phyloP scores from a whole-genome alignment of 148 eudicot species.

The Cornus florida region DNA sequence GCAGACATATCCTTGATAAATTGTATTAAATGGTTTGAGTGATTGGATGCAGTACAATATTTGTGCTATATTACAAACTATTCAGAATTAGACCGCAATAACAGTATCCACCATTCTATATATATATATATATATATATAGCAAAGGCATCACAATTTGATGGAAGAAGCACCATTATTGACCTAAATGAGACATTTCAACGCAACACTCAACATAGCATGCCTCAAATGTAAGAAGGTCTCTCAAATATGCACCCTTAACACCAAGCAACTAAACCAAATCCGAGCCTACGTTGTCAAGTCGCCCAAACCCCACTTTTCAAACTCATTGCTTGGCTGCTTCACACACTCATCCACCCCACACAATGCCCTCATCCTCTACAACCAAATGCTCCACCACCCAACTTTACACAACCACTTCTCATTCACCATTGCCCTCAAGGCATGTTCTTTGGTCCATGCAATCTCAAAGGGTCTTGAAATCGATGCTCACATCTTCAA shows the following conservation, averaged over 20 bases:
- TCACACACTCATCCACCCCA: conserved; percentile 16
- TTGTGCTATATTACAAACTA: no score
- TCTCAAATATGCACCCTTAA: not conserved
- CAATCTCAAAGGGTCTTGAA: conserved; percentile 18
- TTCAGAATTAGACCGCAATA: no score
- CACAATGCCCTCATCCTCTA: conserved; percentile 16
- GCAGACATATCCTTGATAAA: no score
- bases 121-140: no score
- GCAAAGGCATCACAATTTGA: no score
- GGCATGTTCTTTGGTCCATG: conserved; percentile 7
- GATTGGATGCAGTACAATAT: no score
- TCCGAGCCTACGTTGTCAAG: conserved; percentile 13
- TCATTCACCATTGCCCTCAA: conserved; percentile 27
- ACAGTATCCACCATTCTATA: no score
- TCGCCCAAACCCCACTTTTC: conserved; percentile 8
- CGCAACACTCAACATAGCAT: no score
- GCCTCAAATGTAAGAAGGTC: no score
- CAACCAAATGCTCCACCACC: conserved; percentile 25
- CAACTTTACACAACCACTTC: conserved; percentile 23
- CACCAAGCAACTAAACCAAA: conserved; percentile 18
- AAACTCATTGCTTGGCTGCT: conserved; percentile 14
- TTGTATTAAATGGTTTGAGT: no score
- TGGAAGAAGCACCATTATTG: no score
- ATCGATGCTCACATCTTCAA: conserved; percentile 19
- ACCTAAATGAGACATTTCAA: no score